A percentile compares a stretch with the other conserved stretches of the same genome.
phyloP scores from a whole-genome alignment of 257 asterid genomes.

The Solanum chilense region DNA sequence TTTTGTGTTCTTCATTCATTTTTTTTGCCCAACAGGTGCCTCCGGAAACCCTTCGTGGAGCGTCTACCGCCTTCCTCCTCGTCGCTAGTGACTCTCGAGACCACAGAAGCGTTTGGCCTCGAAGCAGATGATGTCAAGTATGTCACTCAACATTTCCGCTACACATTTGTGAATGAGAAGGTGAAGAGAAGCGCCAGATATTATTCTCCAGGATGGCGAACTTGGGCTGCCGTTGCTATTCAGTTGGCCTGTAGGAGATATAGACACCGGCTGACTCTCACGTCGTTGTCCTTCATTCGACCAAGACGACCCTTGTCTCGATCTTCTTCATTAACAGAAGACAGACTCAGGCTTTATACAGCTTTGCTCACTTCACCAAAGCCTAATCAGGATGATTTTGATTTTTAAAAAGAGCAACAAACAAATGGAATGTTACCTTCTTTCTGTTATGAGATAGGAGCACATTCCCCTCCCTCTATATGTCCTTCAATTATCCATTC shows the following conservation, averaged over 20 bases:
- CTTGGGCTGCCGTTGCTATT: conserved; percentile 94
- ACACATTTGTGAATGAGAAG: conserved; percentile 83
- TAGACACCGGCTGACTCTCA: conserved; percentile 58
- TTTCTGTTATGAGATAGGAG: neutral
- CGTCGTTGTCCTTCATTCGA: conserved; percentile 76
- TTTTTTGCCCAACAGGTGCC: conserved; percentile 14
- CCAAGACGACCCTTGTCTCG: conserved; percentile 84
- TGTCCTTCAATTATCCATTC: neutral
- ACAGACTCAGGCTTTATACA: conserved; percentile 76
- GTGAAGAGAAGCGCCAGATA: conserved; percentile 89
- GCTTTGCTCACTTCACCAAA: conserved; percentile 89
- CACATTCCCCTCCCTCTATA: neutral
- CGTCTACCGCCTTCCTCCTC: conserved; percentile 85
- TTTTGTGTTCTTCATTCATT: neutral
- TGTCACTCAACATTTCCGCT: conserved; percentile 91
- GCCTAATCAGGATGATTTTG: conserved; percentile 90
- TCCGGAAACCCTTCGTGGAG: conserved; percentile 74
- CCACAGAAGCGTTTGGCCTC: conserved; percentile 85
- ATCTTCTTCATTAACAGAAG: conserved; percentile 79
- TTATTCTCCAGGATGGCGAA: conserved; percentile 97
- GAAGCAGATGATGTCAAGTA: conserved; percentile 89
- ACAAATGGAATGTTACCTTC: neutral
- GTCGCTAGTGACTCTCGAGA: conserved; percentile 61
- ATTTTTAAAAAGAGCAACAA: conserved; percentile 21
- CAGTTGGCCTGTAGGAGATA: conserved; percentile 95